Evolutionary conservation across 768 basidiomycete species (phyloP), one percentile per base, ranked within the genome.

Genomic region (Lactarius pseudohatsudake): DNA sequence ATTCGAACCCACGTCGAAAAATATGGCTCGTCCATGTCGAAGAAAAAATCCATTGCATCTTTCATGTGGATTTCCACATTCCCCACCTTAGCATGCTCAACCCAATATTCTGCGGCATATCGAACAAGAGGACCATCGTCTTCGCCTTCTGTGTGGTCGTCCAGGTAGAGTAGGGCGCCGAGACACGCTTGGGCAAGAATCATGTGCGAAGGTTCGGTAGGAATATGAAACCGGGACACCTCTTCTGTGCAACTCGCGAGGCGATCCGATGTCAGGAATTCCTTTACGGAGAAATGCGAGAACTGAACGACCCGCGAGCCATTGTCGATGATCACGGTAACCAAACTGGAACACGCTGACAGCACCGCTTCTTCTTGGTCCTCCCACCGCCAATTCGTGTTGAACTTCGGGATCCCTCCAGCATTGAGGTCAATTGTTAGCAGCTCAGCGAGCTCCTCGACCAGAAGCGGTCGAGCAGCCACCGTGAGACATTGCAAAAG

Each of bases 101-200:
- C 11, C 40, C 38, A 45, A 32, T 59, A 18, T 43, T 8, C 2
- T 10, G 8, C 41, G 4, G 59, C 41, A n/a, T 59, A 59, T 11
- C 7, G 40, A 11, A 20, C 28, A 15, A 59, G 28, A 30, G 59
- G 59, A 20, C 30, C 16, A 8, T 55, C 2, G 26, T 7, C 10
- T 11, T 36, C 10, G 36, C 11, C 36, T 36, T 36, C 36, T 3
- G 36, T 36, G 36, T 11, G 10, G 9, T 11, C 1, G 8, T 36
- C 36, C 16, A 62, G 30, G 10, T 26, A 11, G 16, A 54, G 61
- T 4, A 62, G 15, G 38, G n/a, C 53, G 5, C 32, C 36, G 11
- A 62, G 61, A 30, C 38, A 36, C n/a, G 22, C 38, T 13, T 26
- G 61, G 28, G 59, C 41, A n/a, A 64, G 32, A 26, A 45, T 30